phyloP scores from a whole-genome alignment of 164 flowering plant genomes.

The Vitis riparia region DNA sequence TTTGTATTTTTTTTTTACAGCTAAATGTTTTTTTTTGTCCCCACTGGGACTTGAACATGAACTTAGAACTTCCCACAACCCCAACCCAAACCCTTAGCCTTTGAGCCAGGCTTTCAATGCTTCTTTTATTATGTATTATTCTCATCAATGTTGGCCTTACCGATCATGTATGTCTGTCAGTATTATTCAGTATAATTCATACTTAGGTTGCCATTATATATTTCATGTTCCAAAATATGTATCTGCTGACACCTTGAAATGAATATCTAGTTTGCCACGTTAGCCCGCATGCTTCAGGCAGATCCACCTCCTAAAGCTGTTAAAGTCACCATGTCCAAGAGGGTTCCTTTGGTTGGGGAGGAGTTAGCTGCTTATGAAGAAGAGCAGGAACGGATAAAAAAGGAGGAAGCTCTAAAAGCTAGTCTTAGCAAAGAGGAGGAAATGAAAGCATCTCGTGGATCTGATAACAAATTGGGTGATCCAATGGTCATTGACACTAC shows the following conservation, averaged over 20 bases:
- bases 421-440: constrained; percentile 79
- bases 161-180: no score
- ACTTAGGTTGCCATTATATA: no score
- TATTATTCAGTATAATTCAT: no score
- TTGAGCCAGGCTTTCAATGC: no score
- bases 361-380: constrained; percentile 95
- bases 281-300: constrained; percentile 96
- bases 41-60: no score
- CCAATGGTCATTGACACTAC: constrained; percentile 77
- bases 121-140: no score
- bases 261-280: constrained; percentile 71
- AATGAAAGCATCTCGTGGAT: constrained; percentile 52
- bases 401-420: constrained; percentile 90
- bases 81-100: no score
- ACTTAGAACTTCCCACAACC: no score
- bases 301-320: constrained; percentile 99
- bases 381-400: constrained; percentile 82
- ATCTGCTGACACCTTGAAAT: constrained; percentile 7
- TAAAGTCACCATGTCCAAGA: constrained; percentile 81
- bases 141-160: no score
- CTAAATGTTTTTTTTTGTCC: no score
- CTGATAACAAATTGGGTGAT: constrained; percentile 56
- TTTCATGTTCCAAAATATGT: not conserved
- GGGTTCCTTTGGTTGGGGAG: constrained; percentile 95
- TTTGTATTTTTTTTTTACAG: no score